These are phyloP conservation scores for Cyberlindnera mycetangii DNA, from an alignment of 805 yeast species.

Conservation along the genomic window DNA sequence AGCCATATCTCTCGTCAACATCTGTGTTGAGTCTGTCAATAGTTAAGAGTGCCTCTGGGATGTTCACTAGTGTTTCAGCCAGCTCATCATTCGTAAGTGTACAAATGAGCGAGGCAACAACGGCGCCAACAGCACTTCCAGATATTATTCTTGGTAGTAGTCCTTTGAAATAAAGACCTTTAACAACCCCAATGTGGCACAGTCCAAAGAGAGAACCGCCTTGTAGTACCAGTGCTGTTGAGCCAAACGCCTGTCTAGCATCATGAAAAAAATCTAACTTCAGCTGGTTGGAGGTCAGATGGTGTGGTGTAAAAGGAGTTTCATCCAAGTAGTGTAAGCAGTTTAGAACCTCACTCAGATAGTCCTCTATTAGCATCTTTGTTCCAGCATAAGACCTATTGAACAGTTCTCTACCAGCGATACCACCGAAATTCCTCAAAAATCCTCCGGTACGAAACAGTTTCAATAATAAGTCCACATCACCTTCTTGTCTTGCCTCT, in stretches of 20 bases:
- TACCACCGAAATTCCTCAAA: conserved; percentile 88
- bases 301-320: conserved; percentile 28
- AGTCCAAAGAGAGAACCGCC: conserved; percentile 95
- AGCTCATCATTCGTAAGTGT: conserved; percentile 67
- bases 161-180: conserved; percentile 71
- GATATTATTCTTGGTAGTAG: conserved; percentile 81
- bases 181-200: conserved; percentile 90
- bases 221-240: conserved; percentile 86
- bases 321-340: conserved; percentile 60
- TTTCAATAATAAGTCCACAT: conserved; percentile 57
- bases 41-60: conserved; percentile 41
- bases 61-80: conserved; percentile 35
- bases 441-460: conserved; percentile 74
- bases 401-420: conserved; percentile 74
- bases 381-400: conserved; percentile 86
- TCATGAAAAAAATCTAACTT: conserved; percentile 79
- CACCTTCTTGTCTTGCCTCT: conserved; percentile 54
- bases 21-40: conserved; percentile 46
- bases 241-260: conserved; percentile 82
- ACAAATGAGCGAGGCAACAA: conserved; percentile 84
- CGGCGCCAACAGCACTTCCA: conserved; percentile 93
- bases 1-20: conserved; percentile 59
- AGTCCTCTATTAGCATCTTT: conserved; percentile 82
- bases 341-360: conserved; percentile 69
- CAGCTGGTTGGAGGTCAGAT: conserved; percentile 41